Evolutionary conservation across 345 rosid species (phyloP).

Genomic region (Stellera chamaejasme): DNA sequence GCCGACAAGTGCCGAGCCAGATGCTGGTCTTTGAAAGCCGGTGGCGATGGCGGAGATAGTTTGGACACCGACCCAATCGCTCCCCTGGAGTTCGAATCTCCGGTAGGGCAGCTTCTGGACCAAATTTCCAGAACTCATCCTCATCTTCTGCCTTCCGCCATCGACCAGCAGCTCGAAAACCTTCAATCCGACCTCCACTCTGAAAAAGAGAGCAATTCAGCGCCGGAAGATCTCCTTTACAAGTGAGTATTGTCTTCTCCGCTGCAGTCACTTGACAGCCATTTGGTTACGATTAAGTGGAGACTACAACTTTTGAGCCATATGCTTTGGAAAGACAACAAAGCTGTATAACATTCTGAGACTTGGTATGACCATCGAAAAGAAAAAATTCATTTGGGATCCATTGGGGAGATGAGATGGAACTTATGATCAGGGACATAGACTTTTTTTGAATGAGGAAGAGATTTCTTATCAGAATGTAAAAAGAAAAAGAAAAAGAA

Average conservation of each 20-base stretch:
- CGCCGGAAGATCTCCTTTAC: conserved; percentile 53
- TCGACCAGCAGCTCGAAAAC: conserved; percentile 87
- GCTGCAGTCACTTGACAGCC: too few relatives aligned
- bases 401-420: too few relatives aligned
- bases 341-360: too few relatives aligned
- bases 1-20: conserved; percentile 42
- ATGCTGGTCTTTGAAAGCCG: conserved; percentile 49
- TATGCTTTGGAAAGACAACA: too few relatives aligned
- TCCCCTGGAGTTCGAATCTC: conserved; percentile 74
- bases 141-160: conserved; percentile 67
- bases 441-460: too few relatives aligned
- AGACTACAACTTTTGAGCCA: too few relatives aligned
- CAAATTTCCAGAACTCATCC: conserved; percentile 84
- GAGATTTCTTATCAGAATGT: too few relatives aligned
- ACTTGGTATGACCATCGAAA: too few relatives aligned
- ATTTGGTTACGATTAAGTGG: too few relatives aligned
- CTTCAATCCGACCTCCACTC: conserved; percentile 52
- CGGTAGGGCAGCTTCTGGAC: conserved; percentile 71
- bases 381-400: too few relatives aligned
- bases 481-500: too few relatives aligned
- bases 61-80: conserved; percentile 44
- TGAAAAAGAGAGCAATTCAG: conserved; percentile 26
- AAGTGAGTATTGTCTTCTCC: conserved; percentile 38
- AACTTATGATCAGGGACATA: too few relatives aligned
- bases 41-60: conserved; percentile 34